Conservation (phyloP, 192 early-diverging fungal species). For the Mortierella claussenii region DNA sequence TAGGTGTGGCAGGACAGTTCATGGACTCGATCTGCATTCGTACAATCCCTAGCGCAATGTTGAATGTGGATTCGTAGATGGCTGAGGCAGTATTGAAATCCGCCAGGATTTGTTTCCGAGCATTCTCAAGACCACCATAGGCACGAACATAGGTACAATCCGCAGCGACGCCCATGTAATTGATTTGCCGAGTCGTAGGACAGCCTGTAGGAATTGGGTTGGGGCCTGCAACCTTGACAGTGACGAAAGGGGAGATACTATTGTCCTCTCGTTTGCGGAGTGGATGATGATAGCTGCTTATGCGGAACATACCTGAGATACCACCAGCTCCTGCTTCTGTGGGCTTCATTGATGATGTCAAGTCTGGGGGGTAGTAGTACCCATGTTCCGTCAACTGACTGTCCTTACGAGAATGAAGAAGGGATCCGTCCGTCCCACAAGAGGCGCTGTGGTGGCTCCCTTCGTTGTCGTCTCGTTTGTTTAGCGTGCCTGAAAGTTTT, state of each 20-base stretch:
- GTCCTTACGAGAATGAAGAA: slow-evolving; percentile 15
- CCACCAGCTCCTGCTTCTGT: slow-evolving; percentile 12
- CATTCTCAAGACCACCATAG: slow-evolving; percentile 64
- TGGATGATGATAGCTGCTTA: slow-evolving; percentile 7
- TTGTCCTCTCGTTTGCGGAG: slow-evolving; percentile 30
- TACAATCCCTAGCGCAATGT: slow-evolving; percentile 84
- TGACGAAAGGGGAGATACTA: too few relatives aligned
- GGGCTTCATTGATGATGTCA: too few relatives aligned
- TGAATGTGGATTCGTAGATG: slow-evolving; percentile 87
- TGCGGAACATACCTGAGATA: slow-evolving; percentile 18
- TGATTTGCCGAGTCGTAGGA: slow-evolving; percentile 39
- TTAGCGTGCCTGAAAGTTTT: not conserved
- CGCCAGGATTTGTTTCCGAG: slow-evolving; percentile 76
- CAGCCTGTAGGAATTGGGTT: slow-evolving; percentile 49
- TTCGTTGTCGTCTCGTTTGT: slow-evolving; percentile 13
- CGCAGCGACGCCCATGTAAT: slow-evolving; percentile 71
- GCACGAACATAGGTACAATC: slow-evolving; percentile 51
- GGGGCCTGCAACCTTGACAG: slow-evolving; percentile 34
- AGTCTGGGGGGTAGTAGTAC: slow-evolving; percentile 48
- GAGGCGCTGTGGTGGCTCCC: not conserved
- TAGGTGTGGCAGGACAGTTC: slow-evolving; percentile 62
- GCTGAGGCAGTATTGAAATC: slow-evolving; percentile 88
- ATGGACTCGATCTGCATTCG: slow-evolving; percentile 75
- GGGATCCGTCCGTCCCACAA: slow-evolving; percentile 33
- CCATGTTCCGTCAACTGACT: slow-evolving; percentile 5